Evolutionary conservation across 2,329 filamentous ascomycete genomes (phyloP), one percentile per base, ranked within the genome.

Genomic region (Penicillium sp.): DNA sequence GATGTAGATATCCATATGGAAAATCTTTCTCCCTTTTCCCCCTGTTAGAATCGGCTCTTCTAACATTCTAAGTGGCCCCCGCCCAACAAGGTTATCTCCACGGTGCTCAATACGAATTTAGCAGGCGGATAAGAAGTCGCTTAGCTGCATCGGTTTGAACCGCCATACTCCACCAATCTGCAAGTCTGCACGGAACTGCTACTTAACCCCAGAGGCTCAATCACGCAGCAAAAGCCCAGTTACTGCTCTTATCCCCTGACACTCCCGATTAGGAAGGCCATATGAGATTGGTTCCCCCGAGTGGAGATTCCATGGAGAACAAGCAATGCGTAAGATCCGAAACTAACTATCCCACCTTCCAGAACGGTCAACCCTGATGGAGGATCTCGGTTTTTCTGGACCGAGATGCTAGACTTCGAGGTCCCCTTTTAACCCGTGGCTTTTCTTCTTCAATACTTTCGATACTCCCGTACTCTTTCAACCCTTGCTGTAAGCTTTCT

Each of bases 231-330:
- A 28, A 28, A 28, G 14, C 14, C 18, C 31, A 9, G 14, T 32
- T 16, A 9, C 14, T 11, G 3, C 11, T 11, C 7, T 18, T 34
- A 18, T 34, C 43, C 29, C 29, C 29, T 50, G 51, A 52, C 51
- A 55, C 31, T 13, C 57, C 46, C 37, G 16, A 52, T 60, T 58
- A 59, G 57, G 57, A 49, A 60, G 57, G 56, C 52, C 49, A 50
- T 24, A 37, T 40, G 18, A 45, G 39, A 28, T 50, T 28, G 39
- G 42, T 42, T 48, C 32, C 24, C 36, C 18, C 18, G 20, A 34
- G 56, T 58, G 56, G 56, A 49, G 50, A 42, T 44, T 9, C 41
- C 31, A 41, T 35, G 22, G 42, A 31, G 44, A 56, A 51, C 53
- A 59, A 59, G 55, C 55, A 57, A 38, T 55, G 39, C 50, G 46